These are phyloP conservation scores for Xerocomellus chrysenteron DNA, from an alignment of 768 basidiomycete genomes.

Conservation along the genomic window DNA sequence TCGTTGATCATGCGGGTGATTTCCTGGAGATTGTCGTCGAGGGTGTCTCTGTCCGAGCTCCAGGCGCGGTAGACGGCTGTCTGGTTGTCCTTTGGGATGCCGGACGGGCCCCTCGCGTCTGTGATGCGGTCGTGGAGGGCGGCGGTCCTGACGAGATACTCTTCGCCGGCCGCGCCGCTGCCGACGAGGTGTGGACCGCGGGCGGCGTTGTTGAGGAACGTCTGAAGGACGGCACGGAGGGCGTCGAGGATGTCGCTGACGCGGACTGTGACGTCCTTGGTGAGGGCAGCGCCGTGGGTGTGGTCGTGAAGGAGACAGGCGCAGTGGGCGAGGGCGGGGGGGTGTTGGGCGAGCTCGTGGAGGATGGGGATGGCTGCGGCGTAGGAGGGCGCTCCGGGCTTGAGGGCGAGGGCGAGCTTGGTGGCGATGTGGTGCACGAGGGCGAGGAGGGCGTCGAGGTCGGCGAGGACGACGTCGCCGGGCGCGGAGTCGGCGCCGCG, in stretches of 20 bases:
- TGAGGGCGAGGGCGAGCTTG: constrained; percentile 62
- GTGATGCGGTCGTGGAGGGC: constrained; percentile 63
- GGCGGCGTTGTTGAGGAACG: constrained; percentile 40
- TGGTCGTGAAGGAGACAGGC: constrained; percentile 40
- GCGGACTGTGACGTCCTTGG: constrained; percentile 42
- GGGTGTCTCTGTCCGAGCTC: constrained; percentile 49
- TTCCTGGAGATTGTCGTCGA: constrained; percentile 64
- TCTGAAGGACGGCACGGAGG: constrained; percentile 43
- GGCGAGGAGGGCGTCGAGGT: constrained; percentile 56
- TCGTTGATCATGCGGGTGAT: constrained; percentile 52
- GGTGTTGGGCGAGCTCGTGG: constrained; percentile 50
- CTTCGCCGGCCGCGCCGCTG: constrained; percentile 31
- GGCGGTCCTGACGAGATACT: constrained; percentile 57
- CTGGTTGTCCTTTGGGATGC: constrained; percentile 55
- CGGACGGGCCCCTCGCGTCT: constrained; percentile 43
- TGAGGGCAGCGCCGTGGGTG: constrained; percentile 47
- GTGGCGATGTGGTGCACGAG: constrained; percentile 57
- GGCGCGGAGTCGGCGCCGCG: not conserved
- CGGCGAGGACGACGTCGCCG: constrained; percentile 46
- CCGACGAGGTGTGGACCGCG: constrained; percentile 15
- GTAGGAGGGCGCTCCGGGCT: constrained; percentile 54
- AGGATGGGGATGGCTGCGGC: constrained; percentile 50
- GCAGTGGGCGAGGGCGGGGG: constrained; percentile 52
- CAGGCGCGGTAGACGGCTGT: constrained; percentile 56
- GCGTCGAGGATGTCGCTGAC: constrained; percentile 44